phyloP scores from a whole-genome alignment of 1,284 basidiomycete genomes.

The Cerrena zonata region DNA sequence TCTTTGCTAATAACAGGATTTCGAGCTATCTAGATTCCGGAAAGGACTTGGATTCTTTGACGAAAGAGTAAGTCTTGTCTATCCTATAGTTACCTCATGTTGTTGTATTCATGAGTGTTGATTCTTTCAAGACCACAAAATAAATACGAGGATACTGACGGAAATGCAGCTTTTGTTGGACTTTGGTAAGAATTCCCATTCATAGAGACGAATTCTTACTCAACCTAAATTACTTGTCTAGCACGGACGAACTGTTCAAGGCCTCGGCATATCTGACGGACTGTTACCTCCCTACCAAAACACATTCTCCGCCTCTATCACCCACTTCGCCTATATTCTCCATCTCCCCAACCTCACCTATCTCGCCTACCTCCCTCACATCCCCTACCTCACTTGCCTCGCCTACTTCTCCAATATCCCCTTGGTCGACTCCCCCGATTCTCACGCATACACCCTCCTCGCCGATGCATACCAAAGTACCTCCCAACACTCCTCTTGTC shows the following conservation, averaged over 20 bases:
- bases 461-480: no score
- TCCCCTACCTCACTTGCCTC: background rate
- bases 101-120: background rate
- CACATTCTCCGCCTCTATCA: background rate
- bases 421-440: background rate
- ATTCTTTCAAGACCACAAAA: constrained; percentile 41
- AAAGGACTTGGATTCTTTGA: constrained; percentile 37
- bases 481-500: no score
- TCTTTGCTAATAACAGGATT: constrained; percentile 63
- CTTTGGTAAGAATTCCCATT: constrained; percentile 53
- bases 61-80: constrained; percentile 23
- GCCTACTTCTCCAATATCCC: constrained; percentile 3
- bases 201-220: no score
- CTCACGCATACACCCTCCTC: background rate
- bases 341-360: constrained; percentile 3
- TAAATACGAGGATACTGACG: constrained; percentile 59
- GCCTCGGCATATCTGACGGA: constrained; percentile 65
- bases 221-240: constrained; percentile 20
- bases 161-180: constrained; percentile 61
- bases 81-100: no score
- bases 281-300: constrained; percentile 34
- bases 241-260: constrained; percentile 70
- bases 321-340: constrained; percentile 6
- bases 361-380: constrained; percentile 6
- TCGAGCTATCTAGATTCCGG: constrained; percentile 63